Conservation (phyloP, 176 grass and related monocot species). For the Eragrostis curvula region DNA sequence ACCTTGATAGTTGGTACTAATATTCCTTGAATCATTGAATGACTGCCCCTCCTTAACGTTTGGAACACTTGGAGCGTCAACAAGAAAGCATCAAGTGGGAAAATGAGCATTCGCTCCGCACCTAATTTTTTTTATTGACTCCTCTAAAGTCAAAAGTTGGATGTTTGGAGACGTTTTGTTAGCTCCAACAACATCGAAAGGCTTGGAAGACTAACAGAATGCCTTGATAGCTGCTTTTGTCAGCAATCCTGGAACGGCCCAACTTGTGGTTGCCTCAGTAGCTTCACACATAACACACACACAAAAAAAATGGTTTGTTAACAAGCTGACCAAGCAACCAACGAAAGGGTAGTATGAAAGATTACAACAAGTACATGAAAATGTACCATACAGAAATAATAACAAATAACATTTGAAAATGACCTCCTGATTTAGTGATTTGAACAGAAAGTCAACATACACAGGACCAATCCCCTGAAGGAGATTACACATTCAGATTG, state of each 20-base stretch:
- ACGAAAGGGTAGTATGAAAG: background rate
- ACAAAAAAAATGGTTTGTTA: constrained; percentile 49
- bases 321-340: constrained; percentile 42
- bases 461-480: constrained; percentile 11
- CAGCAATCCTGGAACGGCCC: constrained; percentile 42
- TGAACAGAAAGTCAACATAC: constrained; percentile 46
- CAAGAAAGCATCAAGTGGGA: background rate
- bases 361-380: background rate
- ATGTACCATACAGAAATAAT: background rate
- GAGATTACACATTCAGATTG: constrained; percentile 30
- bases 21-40: background rate
- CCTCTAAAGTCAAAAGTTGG: constrained; percentile 11
- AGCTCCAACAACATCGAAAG: constrained; percentile 17
- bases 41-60: constrained; percentile 1
- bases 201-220: background rate
- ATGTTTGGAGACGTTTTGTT: constrained; percentile 1
- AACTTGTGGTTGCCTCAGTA: constrained; percentile 47
- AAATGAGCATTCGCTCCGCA: too few relatives aligned
- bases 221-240: constrained; percentile 35
- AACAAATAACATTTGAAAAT: constrained; percentile 7
- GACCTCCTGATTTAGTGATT: constrained; percentile 46
- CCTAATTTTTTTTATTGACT: background rate
- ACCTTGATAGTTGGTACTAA: constrained; percentile 9
- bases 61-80: constrained; percentile 12
- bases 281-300: constrained; percentile 57